A percentile compares a stretch with the other conserved stretches of the same genome.
These are phyloP conservation scores for Ceratocystis huliohia DNA, from an alignment of 2,329 filamentous ascomycete genomes.

Conservation along the genomic window DNA sequence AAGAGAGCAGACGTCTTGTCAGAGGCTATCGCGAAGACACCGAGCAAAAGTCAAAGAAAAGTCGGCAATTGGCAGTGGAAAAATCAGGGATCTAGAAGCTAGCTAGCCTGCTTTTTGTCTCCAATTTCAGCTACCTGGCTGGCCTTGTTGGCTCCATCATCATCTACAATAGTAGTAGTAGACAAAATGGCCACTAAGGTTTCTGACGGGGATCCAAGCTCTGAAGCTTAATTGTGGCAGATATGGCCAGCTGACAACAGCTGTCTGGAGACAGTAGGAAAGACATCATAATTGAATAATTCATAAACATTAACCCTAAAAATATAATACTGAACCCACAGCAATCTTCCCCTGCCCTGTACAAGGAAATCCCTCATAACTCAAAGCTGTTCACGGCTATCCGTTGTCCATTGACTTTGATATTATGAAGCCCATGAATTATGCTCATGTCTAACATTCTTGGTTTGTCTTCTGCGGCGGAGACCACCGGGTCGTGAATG, in stretches of 20 bases:
- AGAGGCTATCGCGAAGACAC: too few species aligned
- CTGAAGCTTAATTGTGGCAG: slow-evolving; percentile 7
- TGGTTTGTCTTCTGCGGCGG: background rate
- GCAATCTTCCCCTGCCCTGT: background rate
- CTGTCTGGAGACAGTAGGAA: background rate
- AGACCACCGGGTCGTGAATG: slow-evolving; percentile 9
- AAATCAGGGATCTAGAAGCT: background rate
- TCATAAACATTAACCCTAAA: background rate
- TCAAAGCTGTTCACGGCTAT: background rate
- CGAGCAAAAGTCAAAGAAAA: slow-evolving; percentile 1
- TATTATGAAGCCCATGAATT: background rate
- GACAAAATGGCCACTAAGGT: background rate
- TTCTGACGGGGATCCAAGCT: slow-evolving; percentile 2
- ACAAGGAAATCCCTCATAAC: background rate
- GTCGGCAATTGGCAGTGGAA: background rate
- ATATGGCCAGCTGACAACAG: background rate
- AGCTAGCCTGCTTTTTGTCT: background rate
- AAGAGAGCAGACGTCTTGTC: too few species aligned
- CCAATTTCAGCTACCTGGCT: background rate
- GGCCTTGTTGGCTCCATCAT: background rate
- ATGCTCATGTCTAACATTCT: background rate
- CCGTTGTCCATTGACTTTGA: too few species aligned
- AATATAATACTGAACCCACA: background rate
- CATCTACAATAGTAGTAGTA: background rate
- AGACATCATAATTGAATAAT: too few species aligned